Percentiles rank a stretch among this genome's conserved stretches.
These are phyloP conservation scores for Cystobasidium tubakii DNA, from an alignment of 768 basidiomycete genomes.

Conservation along the genomic window DNA sequence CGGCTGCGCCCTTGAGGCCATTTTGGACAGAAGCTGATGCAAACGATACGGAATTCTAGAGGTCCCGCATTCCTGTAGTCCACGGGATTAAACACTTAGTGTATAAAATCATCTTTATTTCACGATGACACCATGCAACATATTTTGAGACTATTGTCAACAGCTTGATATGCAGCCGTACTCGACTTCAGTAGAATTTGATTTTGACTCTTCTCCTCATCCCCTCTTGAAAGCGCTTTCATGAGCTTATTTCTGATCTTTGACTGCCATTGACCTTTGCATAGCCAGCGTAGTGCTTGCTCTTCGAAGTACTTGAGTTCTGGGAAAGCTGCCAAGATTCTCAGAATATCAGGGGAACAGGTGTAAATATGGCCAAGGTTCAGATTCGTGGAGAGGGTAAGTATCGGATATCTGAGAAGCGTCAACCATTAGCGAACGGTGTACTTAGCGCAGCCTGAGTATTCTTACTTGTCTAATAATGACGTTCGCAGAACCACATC, in stretches of 20 bases:
- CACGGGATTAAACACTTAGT: too few relatives aligned
- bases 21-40: too few relatives aligned
- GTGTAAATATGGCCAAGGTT: conserved; percentile 20
- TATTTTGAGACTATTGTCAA: conserved; percentile 6
- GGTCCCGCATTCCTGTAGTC: too few relatives aligned
- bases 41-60: too few relatives aligned
- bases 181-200: neutral
- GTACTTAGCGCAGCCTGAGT: neutral
- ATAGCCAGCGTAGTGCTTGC: conserved; percentile 17
- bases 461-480: conserved; percentile 2
- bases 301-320: conserved; percentile 14
- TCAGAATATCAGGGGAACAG: conserved; percentile 9
- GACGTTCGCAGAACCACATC: conserved; percentile 12
- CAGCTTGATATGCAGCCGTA: neutral
- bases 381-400: conserved; percentile 21
- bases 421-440: conserved; percentile 2
- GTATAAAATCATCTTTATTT: too few relatives aligned
- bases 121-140: conserved; percentile 6
- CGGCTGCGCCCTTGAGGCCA: too few relatives aligned
- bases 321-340: neutral
- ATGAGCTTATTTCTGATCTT: neutral
- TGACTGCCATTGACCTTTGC: conserved; percentile 33
- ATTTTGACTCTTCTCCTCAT: neutral
- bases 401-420: conserved; percentile 13
- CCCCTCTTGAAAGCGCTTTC: neutral